Evolutionary conservation across 176 grass and related monocot species (phyloP).

Genomic region (Dendrocalamus sinicus): DNA sequence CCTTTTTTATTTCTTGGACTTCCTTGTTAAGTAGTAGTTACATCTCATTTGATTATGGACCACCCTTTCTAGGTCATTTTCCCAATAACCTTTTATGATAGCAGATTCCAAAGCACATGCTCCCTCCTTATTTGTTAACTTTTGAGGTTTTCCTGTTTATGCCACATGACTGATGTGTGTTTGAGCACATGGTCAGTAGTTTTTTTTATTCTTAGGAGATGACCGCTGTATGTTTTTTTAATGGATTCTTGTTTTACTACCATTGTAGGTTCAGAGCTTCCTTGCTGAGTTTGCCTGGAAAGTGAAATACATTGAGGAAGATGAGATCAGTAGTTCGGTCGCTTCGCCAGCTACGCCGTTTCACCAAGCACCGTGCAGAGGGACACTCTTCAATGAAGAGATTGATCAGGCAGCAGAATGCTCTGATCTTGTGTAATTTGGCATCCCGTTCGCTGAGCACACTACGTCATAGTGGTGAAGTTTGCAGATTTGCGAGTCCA

Average conservation of each 20-base stretch:
- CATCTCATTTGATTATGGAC: not conserved
- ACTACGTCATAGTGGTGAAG: conserved; percentile 30
- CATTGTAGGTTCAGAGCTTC: conserved; percentile 29
- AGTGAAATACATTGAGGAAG: conserved; percentile 32
- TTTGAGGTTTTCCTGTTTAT: conserved; percentile 29
- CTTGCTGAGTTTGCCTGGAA: conserved; percentile 26
- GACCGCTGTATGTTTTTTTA: not conserved
- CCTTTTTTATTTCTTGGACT: not conserved
- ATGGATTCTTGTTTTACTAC: conserved; percentile 5
- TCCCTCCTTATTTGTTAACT: conserved; percentile 31
- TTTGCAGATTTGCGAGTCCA: conserved; percentile 46
- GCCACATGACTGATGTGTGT: conserved; percentile 30
- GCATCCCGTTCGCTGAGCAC: conserved; percentile 37
- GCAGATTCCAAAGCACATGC: conserved; percentile 33
- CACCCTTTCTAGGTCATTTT: conserved; percentile 28
- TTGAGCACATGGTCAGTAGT: conserved; percentile 11
- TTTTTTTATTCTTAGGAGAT: not conserved
- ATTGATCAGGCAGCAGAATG: conserved; percentile 47
- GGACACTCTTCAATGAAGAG: conserved; percentile 34
- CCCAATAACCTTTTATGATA: conserved; percentile 23
- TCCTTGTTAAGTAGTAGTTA: conserved; percentile 24
- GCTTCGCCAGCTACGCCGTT: conserved; percentile 51
- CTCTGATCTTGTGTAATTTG: conserved; percentile 35
- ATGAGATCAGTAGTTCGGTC: conserved; percentile 72
- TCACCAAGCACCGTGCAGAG: conserved; percentile 32